phyloP scores from a whole-genome alignment of 768 basidiomycete species.

The Serpula lacrymans region DNA sequence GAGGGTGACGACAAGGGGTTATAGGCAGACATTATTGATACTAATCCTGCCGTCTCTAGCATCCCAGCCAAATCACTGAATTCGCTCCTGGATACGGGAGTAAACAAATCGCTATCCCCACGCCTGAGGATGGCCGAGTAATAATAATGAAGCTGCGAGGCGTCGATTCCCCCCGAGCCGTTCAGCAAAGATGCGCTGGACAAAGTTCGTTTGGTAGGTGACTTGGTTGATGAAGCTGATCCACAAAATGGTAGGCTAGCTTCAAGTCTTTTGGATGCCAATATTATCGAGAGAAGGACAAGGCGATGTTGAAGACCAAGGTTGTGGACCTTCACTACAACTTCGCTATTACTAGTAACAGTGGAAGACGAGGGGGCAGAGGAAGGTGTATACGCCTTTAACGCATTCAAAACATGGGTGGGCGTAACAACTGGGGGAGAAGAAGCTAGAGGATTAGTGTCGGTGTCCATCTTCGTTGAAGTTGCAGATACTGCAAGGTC shows the following conservation, averaged over 20 bases:
- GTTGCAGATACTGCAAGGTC: slow-evolving; percentile 52
- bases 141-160: slow-evolving; percentile 59
- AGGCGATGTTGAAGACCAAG: slow-evolving; percentile 76
- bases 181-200: slow-evolving; percentile 28
- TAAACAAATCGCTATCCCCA: slow-evolving; percentile 50
- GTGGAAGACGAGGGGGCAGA: slow-evolving; percentile 18
- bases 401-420: slow-evolving; percentile 64
- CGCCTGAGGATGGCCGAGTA: slow-evolving; percentile 59
- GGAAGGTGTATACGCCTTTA: slow-evolving; percentile 66
- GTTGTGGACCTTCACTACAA: slow-evolving; percentile 58
- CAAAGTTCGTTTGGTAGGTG: slow-evolving; percentile 52
- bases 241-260: slow-evolving; percentile 50
- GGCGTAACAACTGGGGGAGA: slow-evolving; percentile 53
- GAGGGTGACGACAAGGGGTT: slow-evolving; percentile 35
- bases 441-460: slow-evolving; percentile 25
- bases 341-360: slow-evolving; percentile 49
- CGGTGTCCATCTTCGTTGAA: slow-evolving; percentile 11
- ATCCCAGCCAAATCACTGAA: slow-evolving; percentile 70
- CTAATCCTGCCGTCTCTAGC: slow-evolving; percentile 70
- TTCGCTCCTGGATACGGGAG: slow-evolving; percentile 70
- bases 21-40: slow-evolving; percentile 37
- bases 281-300: slow-evolving; percentile 58
- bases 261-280: slow-evolving; percentile 62
- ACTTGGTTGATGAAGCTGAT: slow-evolving; percentile 30
- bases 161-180: slow-evolving; percentile 45